Base-by-base conservation (phyloP, 73 alveolate species). In the Tetrahymena thermophila region DNA sequence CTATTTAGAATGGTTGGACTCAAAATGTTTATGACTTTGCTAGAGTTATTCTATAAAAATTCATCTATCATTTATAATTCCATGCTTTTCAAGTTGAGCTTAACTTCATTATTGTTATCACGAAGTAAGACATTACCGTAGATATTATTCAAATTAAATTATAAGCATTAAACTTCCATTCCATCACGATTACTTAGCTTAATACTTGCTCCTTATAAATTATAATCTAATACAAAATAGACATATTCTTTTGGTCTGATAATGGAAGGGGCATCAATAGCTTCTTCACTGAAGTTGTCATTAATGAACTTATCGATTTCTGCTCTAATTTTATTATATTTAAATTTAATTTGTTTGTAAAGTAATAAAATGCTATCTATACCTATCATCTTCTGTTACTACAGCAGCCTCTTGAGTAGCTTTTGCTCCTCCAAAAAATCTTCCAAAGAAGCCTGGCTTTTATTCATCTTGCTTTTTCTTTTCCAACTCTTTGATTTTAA, bases 401-500 rank as follows among this genome's bases (percentile, higher is more conserved):
- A 34, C 93, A 35, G 84, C n/a, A 28, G 71, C 19, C 16, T 42
- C 40, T 34, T 28, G 21, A 34, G 93, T 84, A 28, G 93, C 85
- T 34, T 95, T 95, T 1, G 42, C 28, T 35, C 97, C 97, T 85
- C 97, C 94, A 89, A 95, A 95, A 94, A 94, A 95, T 35, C 95
- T 85, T 34, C 95, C 97, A 34, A 71, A 71, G 37, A 71, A 71
- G 17, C 84, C 94, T 34, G 83, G 55, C n/a, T 38, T 38, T 25
- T 35, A 84, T 19, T 35, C 40, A 42, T 95, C 94, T 34, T 95
- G 93, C 40, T 95, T 95, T 34, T 85, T 50, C 44, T 95, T 94
- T 25, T 95, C 95, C 35, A 94, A 85, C 55, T 95, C 94, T 38
- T 95, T 95, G 3, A 95, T 95, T 23, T 94, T 94, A 21, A 50